Conservation (phyloP, 2,329 filamentous ascomycete genomes). For the Monilinia aucupariae region DNA sequence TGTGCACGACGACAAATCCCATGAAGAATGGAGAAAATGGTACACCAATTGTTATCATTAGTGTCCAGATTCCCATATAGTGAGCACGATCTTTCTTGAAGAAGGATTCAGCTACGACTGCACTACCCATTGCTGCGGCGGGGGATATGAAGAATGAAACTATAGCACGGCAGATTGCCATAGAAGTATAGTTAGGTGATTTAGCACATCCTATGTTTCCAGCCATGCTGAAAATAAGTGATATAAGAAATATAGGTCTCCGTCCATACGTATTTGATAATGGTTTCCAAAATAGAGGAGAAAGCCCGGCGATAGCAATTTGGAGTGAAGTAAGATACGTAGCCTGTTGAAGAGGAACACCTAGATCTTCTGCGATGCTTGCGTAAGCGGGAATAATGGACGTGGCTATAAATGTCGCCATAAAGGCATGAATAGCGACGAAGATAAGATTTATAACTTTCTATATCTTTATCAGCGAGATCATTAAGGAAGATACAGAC, state of each 20-base stretch:
- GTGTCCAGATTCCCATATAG: conserved; percentile 51
- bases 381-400: conserved; percentile 46
- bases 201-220: conserved; percentile 49
- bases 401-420: conserved; percentile 48
- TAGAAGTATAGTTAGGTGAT: conserved; percentile 42
- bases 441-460: conserved; percentile 45
- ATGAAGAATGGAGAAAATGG: conserved; percentile 31
- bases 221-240: conserved; percentile 40
- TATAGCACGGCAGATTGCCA: conserved; percentile 45
- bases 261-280: conserved; percentile 46
- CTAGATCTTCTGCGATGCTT: conserved; percentile 43
- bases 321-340: conserved; percentile 48
- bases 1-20: conserved; percentile 37
- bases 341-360: conserved; percentile 40
- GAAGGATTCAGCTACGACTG: conserved; percentile 51
- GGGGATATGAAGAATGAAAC: conserved; percentile 50
- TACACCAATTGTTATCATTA: conserved; percentile 23
- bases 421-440: conserved; percentile 47
- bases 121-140: conserved; percentile 46
- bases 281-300: conserved; percentile 49
- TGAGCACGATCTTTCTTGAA: conserved; percentile 48
- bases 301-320: conserved; percentile 48
- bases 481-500: not conserved
- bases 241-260: conserved; percentile 46
- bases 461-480: conserved; percentile 28